Percentiles rank a stretch among this genome's conserved stretches.
phyloP scores from a whole-genome alignment of 2,329 filamentous ascomycete species.

The Sarocladium kiliense region DNA sequence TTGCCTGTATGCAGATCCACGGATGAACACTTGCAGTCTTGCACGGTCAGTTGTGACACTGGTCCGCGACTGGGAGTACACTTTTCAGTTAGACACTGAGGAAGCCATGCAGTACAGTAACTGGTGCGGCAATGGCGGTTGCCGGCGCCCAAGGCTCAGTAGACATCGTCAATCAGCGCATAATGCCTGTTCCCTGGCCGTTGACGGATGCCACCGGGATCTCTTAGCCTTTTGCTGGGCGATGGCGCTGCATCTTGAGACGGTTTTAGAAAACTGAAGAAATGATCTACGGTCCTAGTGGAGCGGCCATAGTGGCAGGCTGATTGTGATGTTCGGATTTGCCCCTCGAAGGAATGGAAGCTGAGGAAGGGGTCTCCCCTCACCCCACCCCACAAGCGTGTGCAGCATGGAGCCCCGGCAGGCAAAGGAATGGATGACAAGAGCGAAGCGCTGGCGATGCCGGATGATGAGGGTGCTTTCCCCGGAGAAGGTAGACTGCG shows the following conservation, averaged over 20 bases:
- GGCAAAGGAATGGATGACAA: background rate
- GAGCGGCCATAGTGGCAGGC: background rate
- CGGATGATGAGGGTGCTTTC: background rate
- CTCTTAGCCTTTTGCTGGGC: background rate
- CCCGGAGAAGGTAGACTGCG: background rate
- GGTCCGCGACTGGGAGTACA: too few species aligned
- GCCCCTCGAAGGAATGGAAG: background rate
- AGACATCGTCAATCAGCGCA: too few species aligned
- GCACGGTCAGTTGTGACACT: too few species aligned
- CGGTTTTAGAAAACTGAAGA: background rate
- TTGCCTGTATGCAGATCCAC: background rate
- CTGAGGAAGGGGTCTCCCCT: background rate
- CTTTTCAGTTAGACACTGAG: too few species aligned
- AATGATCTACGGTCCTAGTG: background rate
- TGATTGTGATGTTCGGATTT: conserved; percentile 1
- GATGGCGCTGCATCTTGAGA: background rate
- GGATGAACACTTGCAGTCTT: too few species aligned
- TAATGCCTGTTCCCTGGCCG: too few species aligned
- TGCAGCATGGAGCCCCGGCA: background rate
- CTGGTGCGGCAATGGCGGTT: too few species aligned
- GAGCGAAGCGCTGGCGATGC: background rate
- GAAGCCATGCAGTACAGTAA: too few species aligned
- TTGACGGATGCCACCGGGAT: too few species aligned
- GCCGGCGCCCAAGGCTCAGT: too few species aligned
- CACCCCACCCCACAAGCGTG: background rate